phyloP scores from a whole-genome alignment of 129 eudicot genomes.

The Chrysanthemum seticuspe region DNA sequence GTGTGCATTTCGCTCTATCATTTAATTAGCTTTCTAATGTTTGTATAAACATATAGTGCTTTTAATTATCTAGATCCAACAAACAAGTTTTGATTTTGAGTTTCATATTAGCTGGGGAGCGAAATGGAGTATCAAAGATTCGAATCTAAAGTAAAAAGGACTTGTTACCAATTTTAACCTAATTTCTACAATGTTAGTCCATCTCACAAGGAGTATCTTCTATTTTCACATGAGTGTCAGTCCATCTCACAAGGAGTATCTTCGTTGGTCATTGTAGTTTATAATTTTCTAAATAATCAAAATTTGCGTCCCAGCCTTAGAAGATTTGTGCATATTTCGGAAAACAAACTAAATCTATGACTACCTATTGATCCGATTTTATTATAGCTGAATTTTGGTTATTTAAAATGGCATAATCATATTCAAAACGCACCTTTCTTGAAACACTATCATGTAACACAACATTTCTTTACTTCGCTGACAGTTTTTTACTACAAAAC shows the following conservation, averaged over 20 bases:
- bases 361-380: not conserved
- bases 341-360: too few species aligned
- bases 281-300: not conserved
- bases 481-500: constrained; percentile 64
- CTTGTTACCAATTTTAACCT: too few species aligned
- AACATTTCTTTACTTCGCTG: too few species aligned
- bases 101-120: too few species aligned
- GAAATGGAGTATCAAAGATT: too few species aligned
- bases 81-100: too few species aligned
- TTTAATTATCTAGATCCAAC: too few species aligned
- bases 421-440: constrained; percentile 1
- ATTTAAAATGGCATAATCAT: not conserved
- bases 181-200: too few species aligned
- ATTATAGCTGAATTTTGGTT: not conserved
- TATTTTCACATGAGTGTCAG: not conserved
- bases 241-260: not conserved
- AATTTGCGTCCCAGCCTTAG: not conserved
- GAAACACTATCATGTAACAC: not conserved
- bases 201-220: not conserved
- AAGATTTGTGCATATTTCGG: too few species aligned
- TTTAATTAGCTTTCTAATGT: too few species aligned
- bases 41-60: too few species aligned
- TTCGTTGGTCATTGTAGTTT: not conserved
- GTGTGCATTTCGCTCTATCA: constrained; percentile 25
- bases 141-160: too few species aligned